Evolutionary conservation across 2,329 filamentous ascomycete species (phyloP).

Genomic region (Madurella mycetomatis): DNA sequence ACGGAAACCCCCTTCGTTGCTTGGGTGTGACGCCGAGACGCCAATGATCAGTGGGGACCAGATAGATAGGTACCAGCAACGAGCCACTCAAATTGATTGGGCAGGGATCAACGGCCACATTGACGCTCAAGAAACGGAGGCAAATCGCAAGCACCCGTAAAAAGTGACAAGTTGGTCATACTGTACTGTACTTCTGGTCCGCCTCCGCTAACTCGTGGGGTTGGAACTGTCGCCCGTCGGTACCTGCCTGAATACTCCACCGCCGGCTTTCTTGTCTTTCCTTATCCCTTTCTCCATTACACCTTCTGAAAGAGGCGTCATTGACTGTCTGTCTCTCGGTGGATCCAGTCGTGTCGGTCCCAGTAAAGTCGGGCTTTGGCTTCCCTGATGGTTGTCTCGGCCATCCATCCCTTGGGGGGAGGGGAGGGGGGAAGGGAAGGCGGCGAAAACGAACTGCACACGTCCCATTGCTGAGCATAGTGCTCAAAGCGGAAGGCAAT

Average conservation of each 20-base stretch:
- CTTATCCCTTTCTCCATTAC: background rate
- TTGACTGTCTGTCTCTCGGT: background rate
- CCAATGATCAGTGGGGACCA: conserved; percentile 6
- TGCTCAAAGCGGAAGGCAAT: conserved; percentile 2
- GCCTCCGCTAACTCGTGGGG: too few relatives aligned
- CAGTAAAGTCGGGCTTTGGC: conserved; percentile 7
- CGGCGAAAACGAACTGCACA: conserved; percentile 4
- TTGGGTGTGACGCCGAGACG: background rate
- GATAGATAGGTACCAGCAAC: background rate
- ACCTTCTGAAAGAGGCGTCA: background rate
- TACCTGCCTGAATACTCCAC: too few relatives aligned
- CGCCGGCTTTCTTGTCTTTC: too few relatives aligned
- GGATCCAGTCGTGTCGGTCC: conserved; percentile 2
- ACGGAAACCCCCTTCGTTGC: background rate
- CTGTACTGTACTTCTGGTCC: too few relatives aligned
- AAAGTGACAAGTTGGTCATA: too few relatives aligned
- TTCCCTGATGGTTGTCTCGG: conserved; percentile 3
- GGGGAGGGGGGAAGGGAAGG: too few relatives aligned
- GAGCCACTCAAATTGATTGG: background rate
- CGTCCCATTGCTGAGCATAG: conserved; percentile 9
- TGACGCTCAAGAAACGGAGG: conserved; percentile 2
- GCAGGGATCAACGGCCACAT: background rate
- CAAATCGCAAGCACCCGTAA: too few relatives aligned
- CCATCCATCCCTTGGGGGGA: conserved; percentile 6
- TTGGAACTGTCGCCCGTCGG: too few relatives aligned